Conservation (phyloP, 1,284 basidiomycete species). For the Gomphus bonarii region DNA sequence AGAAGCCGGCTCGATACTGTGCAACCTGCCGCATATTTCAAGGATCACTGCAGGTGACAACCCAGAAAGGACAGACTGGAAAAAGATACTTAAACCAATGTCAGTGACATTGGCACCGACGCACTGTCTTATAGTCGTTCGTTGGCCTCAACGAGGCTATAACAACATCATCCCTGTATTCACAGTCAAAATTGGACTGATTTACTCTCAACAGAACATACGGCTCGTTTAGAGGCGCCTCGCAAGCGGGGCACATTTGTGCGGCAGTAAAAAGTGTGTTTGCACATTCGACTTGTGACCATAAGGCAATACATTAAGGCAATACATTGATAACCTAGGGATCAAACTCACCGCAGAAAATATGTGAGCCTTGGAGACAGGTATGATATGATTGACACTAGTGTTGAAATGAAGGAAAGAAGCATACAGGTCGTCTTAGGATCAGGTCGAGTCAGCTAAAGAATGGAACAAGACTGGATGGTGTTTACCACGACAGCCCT, state of each 20-base stretch:
- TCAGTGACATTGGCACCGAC: slow-evolving; percentile 15
- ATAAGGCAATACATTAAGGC: too few species aligned
- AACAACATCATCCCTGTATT: slow-evolving; percentile 67
- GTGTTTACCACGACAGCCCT: slow-evolving; percentile 69
- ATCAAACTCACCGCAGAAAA: slow-evolving; percentile 57
- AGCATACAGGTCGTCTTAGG: slow-evolving; percentile 24
- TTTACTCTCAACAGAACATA: slow-evolving; percentile 24
- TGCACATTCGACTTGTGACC: slow-evolving; percentile 61
- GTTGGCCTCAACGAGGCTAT: slow-evolving; percentile 71
- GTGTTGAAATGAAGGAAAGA: slow-evolving; percentile 1
- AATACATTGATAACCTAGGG: neutral
- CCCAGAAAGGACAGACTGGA: slow-evolving; percentile 74
- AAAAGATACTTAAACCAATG: slow-evolving; percentile 6
- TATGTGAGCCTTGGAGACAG: slow-evolving; percentile 52
- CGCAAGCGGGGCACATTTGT: slow-evolving; percentile 74
- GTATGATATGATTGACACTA: neutral
- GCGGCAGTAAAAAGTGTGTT: slow-evolving; percentile 70
- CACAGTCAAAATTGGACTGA: neutral
- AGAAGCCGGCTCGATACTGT: neutral
- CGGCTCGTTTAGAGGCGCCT: slow-evolving; percentile 70
- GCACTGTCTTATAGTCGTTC: slow-evolving; percentile 77
- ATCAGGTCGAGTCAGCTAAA: neutral
- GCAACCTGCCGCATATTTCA: slow-evolving; percentile 69
- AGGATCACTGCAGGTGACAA: slow-evolving; percentile 60
- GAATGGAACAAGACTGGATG: too few species aligned